phyloP scores from a whole-genome alignment of 768 basidiomycete genomes.

The Auriscalpium vulgare region DNA sequence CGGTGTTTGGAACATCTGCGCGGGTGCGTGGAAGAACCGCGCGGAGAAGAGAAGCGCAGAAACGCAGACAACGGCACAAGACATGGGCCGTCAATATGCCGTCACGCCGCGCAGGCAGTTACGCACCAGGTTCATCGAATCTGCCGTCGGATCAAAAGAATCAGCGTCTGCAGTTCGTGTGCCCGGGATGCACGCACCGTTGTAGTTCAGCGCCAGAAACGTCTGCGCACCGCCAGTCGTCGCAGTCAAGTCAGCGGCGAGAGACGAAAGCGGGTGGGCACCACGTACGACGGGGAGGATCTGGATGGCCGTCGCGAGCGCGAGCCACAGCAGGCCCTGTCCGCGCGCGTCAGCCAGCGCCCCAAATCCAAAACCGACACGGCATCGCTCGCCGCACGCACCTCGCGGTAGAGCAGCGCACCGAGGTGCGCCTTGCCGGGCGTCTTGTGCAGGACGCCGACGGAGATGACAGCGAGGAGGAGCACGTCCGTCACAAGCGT shows the following conservation, averaged over 20 bases:
- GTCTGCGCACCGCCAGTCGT: background rate
- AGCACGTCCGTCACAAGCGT: background rate
- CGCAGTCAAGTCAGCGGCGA: background rate
- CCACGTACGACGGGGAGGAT: constrained; percentile 4
- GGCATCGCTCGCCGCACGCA: background rate
- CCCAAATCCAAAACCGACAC: no score
- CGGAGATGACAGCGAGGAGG: constrained; percentile 2
- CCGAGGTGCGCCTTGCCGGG: constrained; percentile 1
- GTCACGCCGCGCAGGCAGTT: background rate
- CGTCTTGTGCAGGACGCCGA: constrained; percentile 4
- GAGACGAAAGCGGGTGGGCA: background rate
- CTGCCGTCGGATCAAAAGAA: background rate
- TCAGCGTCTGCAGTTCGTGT: no score
- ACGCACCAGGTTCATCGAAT: constrained; percentile 9
- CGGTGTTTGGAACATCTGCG: constrained; percentile 8
- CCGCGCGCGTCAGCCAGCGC: background rate
- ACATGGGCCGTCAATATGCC: no score
- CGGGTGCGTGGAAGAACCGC: background rate
- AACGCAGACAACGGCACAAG: no score
- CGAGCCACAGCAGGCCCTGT: constrained; percentile 11
- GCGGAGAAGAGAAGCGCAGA: background rate
- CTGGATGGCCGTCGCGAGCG: background rate
- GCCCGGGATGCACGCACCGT: background rate
- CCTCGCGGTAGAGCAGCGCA: constrained; percentile 9
- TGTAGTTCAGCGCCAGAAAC: constrained; percentile 8